Base-by-base conservation (phyloP, 805 yeast species). In the Yamadazyma sp. region DNA sequence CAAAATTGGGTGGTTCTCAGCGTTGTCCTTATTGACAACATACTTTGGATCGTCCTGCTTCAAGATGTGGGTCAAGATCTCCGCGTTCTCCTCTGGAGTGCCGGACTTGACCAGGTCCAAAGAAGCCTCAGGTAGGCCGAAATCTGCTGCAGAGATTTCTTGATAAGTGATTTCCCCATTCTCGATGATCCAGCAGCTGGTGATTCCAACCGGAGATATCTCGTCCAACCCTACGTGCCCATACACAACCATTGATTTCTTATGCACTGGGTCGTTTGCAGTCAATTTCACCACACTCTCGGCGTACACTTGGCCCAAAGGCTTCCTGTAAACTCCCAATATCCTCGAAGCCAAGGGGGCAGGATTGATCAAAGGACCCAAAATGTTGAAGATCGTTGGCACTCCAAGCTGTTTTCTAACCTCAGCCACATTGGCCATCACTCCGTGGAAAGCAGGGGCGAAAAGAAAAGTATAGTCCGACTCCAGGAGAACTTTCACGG, bases 331-430 rank as follows among this genome's bases (percentile, higher is more conserved):
- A 2, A 93, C 99, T 29, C 99, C 99, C 30, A 93, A 70, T 11
- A 93, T 80, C 46, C 98, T 73, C 4, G 93, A 84, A 44, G 75
- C 73, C 28, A 78, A 60, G 2, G 89, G 89, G 6, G 87, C 86
- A 3, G 99, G 99, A 66, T 93, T 95, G 46, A 93, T 68, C 43
- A 93, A 64, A 1, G 99, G 99, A 0, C 99, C 99, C 42, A 93
- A 64, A 9, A 93, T 81, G 60, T 93, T 93, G 73, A 93, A 93
- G 16, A 93, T 86, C 1, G 98, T 84, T 2, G 98, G 98, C 8
- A 91, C 75, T 1, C 96, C 96, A 41, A 93, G 60, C 18, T 77
- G 68, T 29, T 82, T 74, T 52, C 99, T 73, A n/a, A 93, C 63
- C 13, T 73, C 69, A 1, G 90, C 95, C 6, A 91, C 93, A 37